These are phyloP conservation scores for Zygoascus ofunaensis DNA, from an alignment of 805 yeast genomes.

Conservation along the genomic window DNA sequence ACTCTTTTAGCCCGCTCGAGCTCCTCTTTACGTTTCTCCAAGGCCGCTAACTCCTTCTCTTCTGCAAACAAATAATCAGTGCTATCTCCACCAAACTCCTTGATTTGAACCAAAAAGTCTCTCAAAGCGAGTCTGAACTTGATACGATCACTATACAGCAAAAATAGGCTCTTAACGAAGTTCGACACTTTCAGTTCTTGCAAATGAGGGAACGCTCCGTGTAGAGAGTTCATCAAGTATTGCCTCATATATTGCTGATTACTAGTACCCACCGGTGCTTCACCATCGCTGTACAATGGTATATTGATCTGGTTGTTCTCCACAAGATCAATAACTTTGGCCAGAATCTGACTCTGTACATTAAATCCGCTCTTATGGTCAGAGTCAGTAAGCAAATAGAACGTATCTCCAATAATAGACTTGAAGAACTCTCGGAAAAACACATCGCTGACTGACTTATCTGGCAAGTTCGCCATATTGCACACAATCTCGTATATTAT, in stretches of 20 bases:
- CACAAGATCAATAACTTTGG: constrained; percentile 75
- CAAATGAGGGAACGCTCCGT: constrained; percentile 87
- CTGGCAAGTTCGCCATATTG: constrained; percentile 64
- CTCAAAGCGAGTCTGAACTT: constrained; percentile 79
- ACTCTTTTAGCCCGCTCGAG: constrained; percentile 76
- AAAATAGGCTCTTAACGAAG: constrained; percentile 64
- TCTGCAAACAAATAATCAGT: constrained; percentile 92
- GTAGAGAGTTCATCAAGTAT: constrained; percentile 71
- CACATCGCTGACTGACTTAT: constrained; percentile 64
- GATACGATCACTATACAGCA: constrained; percentile 60
- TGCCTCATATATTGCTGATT: constrained; percentile 72
- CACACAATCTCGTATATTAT: constrained; percentile 74
- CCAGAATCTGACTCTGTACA: constrained; percentile 73
- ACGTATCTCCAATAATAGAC: constrained; percentile 84
- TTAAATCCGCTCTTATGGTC: constrained; percentile 97
- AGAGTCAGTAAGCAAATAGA: constrained; percentile 87
- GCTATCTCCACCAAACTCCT: constrained; percentile 73
- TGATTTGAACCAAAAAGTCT: constrained; percentile 93
- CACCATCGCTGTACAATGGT: constrained; percentile 71
- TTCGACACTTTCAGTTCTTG: constrained; percentile 72
- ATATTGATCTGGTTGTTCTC: constrained; percentile 63
- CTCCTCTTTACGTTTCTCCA: constrained; percentile 59
- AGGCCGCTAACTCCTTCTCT: constrained; percentile 70
- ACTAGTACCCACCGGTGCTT: constrained; percentile 78
- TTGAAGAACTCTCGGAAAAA: constrained; percentile 85